A percentile compares a stretch with the other conserved stretches of the same genome.
Evolutionary conservation across 768 basidiomycete genomes (phyloP).

Genomic region (Boletus vermiculosoides): DNA sequence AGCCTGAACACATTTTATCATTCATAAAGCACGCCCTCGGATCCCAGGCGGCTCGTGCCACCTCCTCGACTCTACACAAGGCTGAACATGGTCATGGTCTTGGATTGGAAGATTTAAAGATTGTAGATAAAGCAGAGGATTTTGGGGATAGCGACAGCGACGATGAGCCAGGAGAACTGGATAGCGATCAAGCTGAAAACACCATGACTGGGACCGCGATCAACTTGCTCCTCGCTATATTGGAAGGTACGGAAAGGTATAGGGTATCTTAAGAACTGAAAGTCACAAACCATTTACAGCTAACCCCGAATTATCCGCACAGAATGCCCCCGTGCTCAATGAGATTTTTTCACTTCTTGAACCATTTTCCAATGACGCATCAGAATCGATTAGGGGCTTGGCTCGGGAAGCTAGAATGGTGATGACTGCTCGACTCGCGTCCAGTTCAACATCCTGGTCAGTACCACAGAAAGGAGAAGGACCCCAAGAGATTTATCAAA

Average conservation of each 20-base stretch:
- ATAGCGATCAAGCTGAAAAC: slow-evolving; percentile 44
- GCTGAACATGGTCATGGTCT: slow-evolving; percentile 19
- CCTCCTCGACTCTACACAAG: slow-evolving; percentile 4
- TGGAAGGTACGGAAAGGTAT: slow-evolving; percentile 64
- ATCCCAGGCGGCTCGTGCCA: slow-evolving; percentile 23
- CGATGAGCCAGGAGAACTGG: slow-evolving; percentile 43
- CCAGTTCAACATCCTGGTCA: slow-evolving; percentile 42
- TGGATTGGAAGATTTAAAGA: slow-evolving; percentile 37
- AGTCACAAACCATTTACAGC: slow-evolving; percentile 24
- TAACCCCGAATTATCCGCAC: slow-evolving; percentile 60
- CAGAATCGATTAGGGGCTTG: slow-evolving; percentile 51
- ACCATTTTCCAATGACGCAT: slow-evolving; percentile 47
- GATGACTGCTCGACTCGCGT: slow-evolving; percentile 76
- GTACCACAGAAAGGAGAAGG: slow-evolving; percentile 20
- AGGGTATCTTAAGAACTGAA: not conserved
- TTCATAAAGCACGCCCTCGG: slow-evolving; percentile 82
- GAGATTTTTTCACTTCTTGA: slow-evolving; percentile 71
- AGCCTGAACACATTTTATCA: slow-evolving; percentile 72
- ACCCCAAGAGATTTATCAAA: slow-evolving; percentile 73
- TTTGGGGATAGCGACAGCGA: slow-evolving; percentile 58
- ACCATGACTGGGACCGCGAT: slow-evolving; percentile 77
- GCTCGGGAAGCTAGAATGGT: slow-evolving; percentile 82
- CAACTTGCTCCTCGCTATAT: slow-evolving; percentile 75
- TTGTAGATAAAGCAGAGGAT: slow-evolving; percentile 36
- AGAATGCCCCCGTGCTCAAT: slow-evolving; percentile 60